Percentiles rank a stretch among this genome's conserved stretches.
Conservation (phyloP, 768 basidiomycete genomes). For the Mycena rebaudengoi region DNA sequence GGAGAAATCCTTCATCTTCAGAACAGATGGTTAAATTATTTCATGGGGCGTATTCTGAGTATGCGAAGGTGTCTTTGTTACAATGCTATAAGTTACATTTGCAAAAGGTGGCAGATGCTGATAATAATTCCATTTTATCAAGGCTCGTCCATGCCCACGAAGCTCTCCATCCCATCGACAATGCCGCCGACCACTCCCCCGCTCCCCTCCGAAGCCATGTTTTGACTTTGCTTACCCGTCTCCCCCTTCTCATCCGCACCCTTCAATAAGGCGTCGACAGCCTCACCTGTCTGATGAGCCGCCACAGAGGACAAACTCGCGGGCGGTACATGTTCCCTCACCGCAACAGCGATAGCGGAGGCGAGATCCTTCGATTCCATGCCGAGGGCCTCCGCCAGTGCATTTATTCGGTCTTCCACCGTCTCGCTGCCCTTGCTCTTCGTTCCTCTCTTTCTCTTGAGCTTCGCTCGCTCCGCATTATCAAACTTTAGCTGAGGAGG, state of each 20-base stretch:
- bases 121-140: too few relatives aligned
- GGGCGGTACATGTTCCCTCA: slow-evolving; percentile 65
- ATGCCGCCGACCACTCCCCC: slow-evolving; percentile 41
- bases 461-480: background rate
- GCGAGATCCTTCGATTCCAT: slow-evolving; percentile 69
- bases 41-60: too few relatives aligned
- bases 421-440: slow-evolving; percentile 28
- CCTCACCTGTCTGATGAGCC: slow-evolving; percentile 54
- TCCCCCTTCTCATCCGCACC: slow-evolving; percentile 26
- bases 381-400: slow-evolving; percentile 68
- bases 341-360: slow-evolving; percentile 67
- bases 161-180: slow-evolving; percentile 45
- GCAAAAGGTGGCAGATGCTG: too few relatives aligned
- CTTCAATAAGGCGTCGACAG: slow-evolving; percentile 50
- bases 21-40: too few relatives aligned
- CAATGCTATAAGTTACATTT: too few relatives aligned
- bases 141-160: slow-evolving; percentile 60
- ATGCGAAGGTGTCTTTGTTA: too few relatives aligned
- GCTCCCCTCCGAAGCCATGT: slow-evolving; percentile 24
- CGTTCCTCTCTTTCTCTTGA: slow-evolving; percentile 18
- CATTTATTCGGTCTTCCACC: slow-evolving; percentile 66
- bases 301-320: slow-evolving; percentile 66
- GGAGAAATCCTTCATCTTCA: too few relatives aligned
- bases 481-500: slow-evolving; percentile 34
- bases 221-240: slow-evolving; percentile 4